A percentile compares a stretch with the other conserved stretches of the same genome.
Conservation (phyloP, 2,329 filamentous ascomycete genomes). For the Fusarium poae region DNA sequence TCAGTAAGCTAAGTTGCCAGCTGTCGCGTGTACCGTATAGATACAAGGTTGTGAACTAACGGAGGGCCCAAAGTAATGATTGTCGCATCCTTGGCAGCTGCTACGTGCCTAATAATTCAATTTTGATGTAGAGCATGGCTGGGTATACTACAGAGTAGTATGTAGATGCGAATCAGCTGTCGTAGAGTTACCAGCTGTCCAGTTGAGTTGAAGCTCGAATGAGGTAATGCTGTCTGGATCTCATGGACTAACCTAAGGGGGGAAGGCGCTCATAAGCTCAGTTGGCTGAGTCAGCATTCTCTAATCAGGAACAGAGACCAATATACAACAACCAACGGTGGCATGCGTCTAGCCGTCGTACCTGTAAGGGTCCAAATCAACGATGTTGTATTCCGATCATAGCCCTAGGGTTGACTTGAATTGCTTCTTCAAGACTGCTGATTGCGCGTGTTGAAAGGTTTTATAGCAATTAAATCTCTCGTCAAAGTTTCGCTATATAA, state of each 20-base stretch:
- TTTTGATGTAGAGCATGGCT: constrained; percentile 51
- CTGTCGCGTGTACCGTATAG: constrained; percentile 41
- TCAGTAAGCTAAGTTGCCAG: constrained; percentile 44
- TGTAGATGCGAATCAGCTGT: constrained; percentile 24
- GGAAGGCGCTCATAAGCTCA: constrained; percentile 15
- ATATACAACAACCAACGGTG: not conserved
- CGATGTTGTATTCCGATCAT: not conserved
- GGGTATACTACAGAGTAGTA: constrained; percentile 42
- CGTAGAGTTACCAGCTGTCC: constrained; percentile 51
- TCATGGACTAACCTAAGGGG: not conserved
- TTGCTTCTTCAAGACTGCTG: not conserved
- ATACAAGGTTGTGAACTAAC: constrained; percentile 49
- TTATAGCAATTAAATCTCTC: not conserved
- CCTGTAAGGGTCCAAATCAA: not conserved
- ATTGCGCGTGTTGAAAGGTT: not conserved
- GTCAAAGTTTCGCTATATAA: no score
- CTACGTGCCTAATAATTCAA: constrained; percentile 51
- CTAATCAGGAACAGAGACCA: constrained; percentile 16
- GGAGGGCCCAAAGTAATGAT: constrained; percentile 57
- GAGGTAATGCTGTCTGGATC: constrained; percentile 45
- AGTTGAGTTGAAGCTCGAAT: constrained; percentile 48
- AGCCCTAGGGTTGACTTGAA: not conserved
- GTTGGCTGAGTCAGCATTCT: constrained; percentile 9
- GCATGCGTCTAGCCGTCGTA: not conserved
- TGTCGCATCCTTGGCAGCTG: constrained; percentile 57